phyloP scores from a whole-genome alignment of 768 basidiomycete genomes.

The Boletus sp. region DNA sequence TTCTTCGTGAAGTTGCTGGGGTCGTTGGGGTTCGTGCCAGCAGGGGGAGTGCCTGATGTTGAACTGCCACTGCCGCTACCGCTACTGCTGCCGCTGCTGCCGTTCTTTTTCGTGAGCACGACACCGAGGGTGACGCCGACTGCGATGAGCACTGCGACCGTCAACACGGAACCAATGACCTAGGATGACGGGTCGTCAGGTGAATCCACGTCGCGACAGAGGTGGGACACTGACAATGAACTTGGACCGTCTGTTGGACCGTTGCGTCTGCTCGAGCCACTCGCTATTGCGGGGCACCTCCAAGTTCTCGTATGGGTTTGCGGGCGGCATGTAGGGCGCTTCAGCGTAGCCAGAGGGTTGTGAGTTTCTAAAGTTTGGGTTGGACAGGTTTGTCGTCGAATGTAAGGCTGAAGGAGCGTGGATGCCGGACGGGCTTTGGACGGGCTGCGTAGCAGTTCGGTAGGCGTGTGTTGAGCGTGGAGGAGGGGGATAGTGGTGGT shows the following conservation, averaged over 20 bases:
- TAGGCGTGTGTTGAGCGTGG: too few species aligned
- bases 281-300: conserved; percentile 33
- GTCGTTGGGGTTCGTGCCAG: conserved; percentile 52
- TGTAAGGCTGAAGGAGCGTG: conserved; percentile 36
- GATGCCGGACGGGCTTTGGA: conserved; percentile 32
- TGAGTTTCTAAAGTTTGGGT: conserved; percentile 24
- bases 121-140: conserved; percentile 66
- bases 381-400: conserved; percentile 20
- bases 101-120: conserved; percentile 54
- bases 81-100: conserved; percentile 34
- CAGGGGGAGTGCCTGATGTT: conserved; percentile 13
- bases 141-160: conserved; percentile 50
- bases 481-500: not conserved
- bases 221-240: conserved; percentile 48
- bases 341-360: conserved; percentile 26
- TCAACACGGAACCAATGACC: conserved; percentile 52
- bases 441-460: conserved; percentile 32
- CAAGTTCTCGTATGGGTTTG: conserved; percentile 34
- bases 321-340: conserved; percentile 22
- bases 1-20: conserved; percentile 79
- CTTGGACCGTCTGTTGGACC: conserved; percentile 45
- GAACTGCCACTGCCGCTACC: conserved; percentile 30
- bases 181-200: conserved; percentile 24
- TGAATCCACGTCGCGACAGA: not conserved
- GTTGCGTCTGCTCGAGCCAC: conserved; percentile 40